phyloP scores from a whole-genome alignment of 148 eudicot species.

The Tetragonia tetragonoides region DNA sequence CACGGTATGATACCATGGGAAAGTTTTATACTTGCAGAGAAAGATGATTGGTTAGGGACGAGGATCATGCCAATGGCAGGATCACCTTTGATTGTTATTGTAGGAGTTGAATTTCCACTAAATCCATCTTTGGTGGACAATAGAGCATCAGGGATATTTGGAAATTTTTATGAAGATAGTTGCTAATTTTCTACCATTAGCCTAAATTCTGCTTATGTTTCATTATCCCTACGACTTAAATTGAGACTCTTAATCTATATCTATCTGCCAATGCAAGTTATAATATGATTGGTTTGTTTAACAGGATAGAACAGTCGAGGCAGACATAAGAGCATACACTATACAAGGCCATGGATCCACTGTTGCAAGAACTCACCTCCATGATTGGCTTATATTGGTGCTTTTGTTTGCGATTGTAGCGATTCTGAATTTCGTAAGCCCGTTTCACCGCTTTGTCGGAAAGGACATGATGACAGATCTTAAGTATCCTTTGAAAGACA shows the following conservation, averaged over 20 bases:
- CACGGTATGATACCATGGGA: too few species aligned
- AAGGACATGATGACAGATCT: conserved; percentile 79
- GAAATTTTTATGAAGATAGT: too few species aligned
- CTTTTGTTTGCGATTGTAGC: conserved; percentile 46
- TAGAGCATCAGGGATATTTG: too few species aligned
- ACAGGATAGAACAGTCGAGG: conserved; percentile 27
- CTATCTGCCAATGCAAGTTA: not conserved
- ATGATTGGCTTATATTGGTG: conserved; percentile 69
- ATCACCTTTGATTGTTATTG: too few species aligned
- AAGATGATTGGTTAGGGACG: too few species aligned
- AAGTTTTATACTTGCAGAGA: too few species aligned
- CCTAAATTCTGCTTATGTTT: too few species aligned
- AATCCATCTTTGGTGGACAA: too few species aligned
- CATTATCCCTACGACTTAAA: too few species aligned
- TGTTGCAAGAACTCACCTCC: conserved; percentile 63
- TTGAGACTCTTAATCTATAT: not conserved
- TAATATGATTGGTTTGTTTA: conserved; percentile 14
- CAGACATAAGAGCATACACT: conserved; percentile 46
- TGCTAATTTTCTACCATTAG: too few species aligned
- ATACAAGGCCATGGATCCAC: conserved; percentile 57
- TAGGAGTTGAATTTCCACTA: too few species aligned
- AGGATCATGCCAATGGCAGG: too few species aligned
- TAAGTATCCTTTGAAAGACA: conserved; percentile 58
- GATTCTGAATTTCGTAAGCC: conserved; percentile 44
- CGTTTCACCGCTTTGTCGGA: conserved; percentile 81